A percentile compares a stretch with the other conserved stretches of the same genome.
These are phyloP conservation scores for Penicillium roqueforti DNA, from an alignment of 495 filamentous ascomycete genomes.

Conservation along the genomic window DNA sequence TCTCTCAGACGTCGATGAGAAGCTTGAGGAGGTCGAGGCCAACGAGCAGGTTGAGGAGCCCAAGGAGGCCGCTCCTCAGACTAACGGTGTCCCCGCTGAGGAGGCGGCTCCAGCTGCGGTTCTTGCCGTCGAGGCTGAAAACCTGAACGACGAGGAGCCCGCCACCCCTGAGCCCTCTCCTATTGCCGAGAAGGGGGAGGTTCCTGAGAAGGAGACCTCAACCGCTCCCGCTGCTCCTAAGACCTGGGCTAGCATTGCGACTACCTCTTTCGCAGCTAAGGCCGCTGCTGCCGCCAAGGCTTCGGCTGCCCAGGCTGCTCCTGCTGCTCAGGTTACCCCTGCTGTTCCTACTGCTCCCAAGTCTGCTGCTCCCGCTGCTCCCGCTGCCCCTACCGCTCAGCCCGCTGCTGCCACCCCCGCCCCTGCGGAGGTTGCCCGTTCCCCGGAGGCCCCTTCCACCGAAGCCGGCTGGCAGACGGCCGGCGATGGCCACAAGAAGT, in stretches of 20 bases:
- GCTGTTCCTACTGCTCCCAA: constrained; percentile 31
- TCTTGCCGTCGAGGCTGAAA: constrained; percentile 45
- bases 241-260: constrained; percentile 86
- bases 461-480: constrained; percentile 77
- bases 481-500: constrained; percentile 70
- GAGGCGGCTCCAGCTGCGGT: constrained; percentile 30
- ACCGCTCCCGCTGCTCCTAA: constrained; percentile 56
- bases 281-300: constrained; percentile 28
- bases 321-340: constrained; percentile 30
- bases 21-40: constrained; percentile 48
- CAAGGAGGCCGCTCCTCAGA: constrained; percentile 34
- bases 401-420: constrained; percentile 41
- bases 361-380: constrained; percentile 32
- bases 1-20: constrained; percentile 54
- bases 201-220: constrained; percentile 50
- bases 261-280: constrained; percentile 26
- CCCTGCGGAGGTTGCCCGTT: constrained; percentile 21
- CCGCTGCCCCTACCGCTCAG: constrained; percentile 34
- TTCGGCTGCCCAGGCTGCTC: constrained; percentile 25
- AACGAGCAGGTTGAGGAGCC: constrained; percentile 29
- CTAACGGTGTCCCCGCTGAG: constrained; percentile 39
- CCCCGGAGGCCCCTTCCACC: constrained; percentile 42
- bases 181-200: constrained; percentile 34
- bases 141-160: constrained; percentile 49
- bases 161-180: constrained; percentile 48